Evolutionary conservation across 192 early-diverging fungal species (phyloP).

Genomic region (Backusella tarrabulga): DNA sequence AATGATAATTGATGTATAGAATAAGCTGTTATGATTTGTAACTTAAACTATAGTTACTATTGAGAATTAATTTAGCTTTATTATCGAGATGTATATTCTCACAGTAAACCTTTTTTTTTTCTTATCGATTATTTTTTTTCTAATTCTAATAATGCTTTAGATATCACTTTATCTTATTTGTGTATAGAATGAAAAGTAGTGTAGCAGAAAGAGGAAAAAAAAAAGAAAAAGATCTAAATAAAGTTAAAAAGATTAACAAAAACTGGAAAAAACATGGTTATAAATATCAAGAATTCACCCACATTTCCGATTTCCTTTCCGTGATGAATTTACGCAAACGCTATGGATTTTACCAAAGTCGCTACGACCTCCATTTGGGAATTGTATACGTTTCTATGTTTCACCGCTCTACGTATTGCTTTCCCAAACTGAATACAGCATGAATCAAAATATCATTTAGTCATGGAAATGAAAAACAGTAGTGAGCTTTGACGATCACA

Average conservation of each 20-base stretch:
- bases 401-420: neutral
- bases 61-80: neutral
- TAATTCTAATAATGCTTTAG: neutral
- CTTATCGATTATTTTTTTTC: neutral
- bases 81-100: neutral
- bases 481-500: neutral
- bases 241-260: constrained; percentile 3
- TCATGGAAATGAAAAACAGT: neutral
- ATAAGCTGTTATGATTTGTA: neutral
- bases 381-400: neutral
- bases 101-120: neutral
- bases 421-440: neutral
- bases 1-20: neutral
- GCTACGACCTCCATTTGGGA: neutral
- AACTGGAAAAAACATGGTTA: neutral
- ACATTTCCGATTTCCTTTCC: constrained; percentile 8
- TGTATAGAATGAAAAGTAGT: neutral
- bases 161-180: neutral
- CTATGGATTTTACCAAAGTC: neutral
- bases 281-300: neutral
- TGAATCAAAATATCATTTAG: neutral
- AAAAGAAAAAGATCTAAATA: neutral
- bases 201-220: neutral
- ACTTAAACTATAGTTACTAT: neutral
- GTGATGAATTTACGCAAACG: neutral